These are phyloP conservation scores for Hypoxylon sp. DNA, from an alignment of 2,329 filamentous ascomycete species.

Conservation along the genomic window DNA sequence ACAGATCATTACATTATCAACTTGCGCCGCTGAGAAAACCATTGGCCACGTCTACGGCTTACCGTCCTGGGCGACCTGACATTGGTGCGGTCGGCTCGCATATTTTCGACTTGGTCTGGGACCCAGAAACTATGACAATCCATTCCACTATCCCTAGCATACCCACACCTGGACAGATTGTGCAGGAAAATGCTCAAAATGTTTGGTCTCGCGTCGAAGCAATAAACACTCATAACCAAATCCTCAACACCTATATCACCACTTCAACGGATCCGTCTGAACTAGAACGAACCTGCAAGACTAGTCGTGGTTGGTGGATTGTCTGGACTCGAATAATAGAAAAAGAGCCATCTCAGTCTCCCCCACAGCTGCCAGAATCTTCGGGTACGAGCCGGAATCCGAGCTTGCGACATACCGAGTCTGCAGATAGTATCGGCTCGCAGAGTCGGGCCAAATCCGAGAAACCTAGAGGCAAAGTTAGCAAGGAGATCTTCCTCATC, in stretches of 20 bases:
- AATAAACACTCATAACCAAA: constrained; percentile 74
- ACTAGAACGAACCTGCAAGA: constrained; percentile 75
- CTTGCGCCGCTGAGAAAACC: constrained; percentile 71
- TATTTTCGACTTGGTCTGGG: constrained; percentile 76
- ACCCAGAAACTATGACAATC: constrained; percentile 68
- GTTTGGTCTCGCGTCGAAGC: constrained; percentile 74
- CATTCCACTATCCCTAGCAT: constrained; percentile 78
- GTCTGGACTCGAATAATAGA: constrained; percentile 73
- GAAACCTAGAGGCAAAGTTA: constrained; percentile 48
- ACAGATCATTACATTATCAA: constrained; percentile 73
- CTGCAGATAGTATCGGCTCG: constrained; percentile 28
- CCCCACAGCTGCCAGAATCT: constrained; percentile 4
- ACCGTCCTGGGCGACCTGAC: constrained; percentile 67
- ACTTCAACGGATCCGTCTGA: constrained; percentile 62
- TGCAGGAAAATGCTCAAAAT: constrained; percentile 47
- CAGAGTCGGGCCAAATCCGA: constrained; percentile 15
- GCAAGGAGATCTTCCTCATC: constrained; percentile 74
- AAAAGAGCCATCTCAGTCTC: constrained; percentile 30
- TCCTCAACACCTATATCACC: constrained; percentile 69
- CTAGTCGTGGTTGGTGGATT: constrained; percentile 77
- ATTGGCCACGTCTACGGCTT: constrained; percentile 69
- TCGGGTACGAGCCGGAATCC: constrained; percentile 22
- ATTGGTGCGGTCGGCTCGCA: constrained; percentile 55
- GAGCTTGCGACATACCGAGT: constrained; percentile 33
- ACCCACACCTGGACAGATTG: constrained; percentile 61